Percentiles rank a stretch among this genome's conserved stretches.
These are phyloP conservation scores for Colletotrichum cordylinicola DNA, from an alignment of 2,329 filamentous ascomycete species.

Conservation along the genomic window DNA sequence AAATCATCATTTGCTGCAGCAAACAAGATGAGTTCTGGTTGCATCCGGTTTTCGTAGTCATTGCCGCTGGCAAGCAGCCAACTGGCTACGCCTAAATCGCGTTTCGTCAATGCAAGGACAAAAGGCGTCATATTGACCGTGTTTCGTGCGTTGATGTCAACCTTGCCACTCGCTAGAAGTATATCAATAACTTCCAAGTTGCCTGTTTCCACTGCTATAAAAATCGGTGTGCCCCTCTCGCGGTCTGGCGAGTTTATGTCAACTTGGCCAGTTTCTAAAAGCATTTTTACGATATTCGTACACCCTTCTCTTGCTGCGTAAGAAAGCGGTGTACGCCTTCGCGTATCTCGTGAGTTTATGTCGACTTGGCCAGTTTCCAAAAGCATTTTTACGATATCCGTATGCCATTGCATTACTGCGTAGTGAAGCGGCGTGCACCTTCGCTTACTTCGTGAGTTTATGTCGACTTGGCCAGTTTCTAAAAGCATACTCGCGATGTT, in stretches of 20 bases:
- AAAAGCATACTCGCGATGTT: too few relatives aligned
- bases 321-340: too few relatives aligned
- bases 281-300: too few relatives aligned
- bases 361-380: too few relatives aligned
- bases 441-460: too few relatives aligned
- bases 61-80: neutral
- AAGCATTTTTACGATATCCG: too few relatives aligned
- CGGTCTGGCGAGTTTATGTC: neutral
- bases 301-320: too few relatives aligned
- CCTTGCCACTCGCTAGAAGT: neutral
- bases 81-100: neutral
- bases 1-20: neutral
- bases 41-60: neutral
- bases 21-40: neutral
- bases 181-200: neutral
- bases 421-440: too few relatives aligned
- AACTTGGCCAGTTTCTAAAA: neutral
- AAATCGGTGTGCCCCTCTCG: neutral
- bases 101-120: neutral
- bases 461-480: too few relatives aligned
- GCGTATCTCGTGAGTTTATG: too few relatives aligned
- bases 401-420: too few relatives aligned
- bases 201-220: too few relatives aligned
- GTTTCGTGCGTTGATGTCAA: neutral
- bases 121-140: neutral